Conservation (phyloP, 805 yeast genomes). For the Kodamaea neixiangensis region DNA sequence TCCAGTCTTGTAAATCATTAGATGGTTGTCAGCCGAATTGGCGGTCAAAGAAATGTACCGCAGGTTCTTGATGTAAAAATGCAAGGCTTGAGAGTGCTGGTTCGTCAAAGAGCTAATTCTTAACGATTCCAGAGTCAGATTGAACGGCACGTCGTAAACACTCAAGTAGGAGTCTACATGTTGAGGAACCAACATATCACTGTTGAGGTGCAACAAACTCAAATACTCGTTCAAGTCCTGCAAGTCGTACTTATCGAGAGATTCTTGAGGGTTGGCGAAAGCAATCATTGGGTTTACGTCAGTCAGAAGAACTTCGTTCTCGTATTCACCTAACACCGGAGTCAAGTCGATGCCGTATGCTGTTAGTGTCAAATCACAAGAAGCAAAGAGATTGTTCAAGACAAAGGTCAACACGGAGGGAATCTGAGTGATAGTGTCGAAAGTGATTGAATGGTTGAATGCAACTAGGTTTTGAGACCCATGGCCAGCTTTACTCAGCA, state of each 20-base stretch:
- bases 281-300: neutral
- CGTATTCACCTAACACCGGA: neutral
- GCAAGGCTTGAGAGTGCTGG: neutral
- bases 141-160: neutral
- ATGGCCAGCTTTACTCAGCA: constrained; percentile 21
- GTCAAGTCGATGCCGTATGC: neutral
- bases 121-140: neutral
- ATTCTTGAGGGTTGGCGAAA: neutral
- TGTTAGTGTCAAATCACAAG: neutral
- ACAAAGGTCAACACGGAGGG: constrained; percentile 10
- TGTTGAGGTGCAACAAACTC: constrained; percentile 18
- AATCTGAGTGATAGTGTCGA: constrained; percentile 3
- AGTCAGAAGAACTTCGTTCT: neutral
- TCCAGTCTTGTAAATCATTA: constrained; percentile 1
- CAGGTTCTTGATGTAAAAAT: neutral
- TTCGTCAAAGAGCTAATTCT: neutral
- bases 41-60: neutral
- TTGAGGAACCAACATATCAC: constrained; percentile 16
- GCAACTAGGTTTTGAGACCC: constrained; percentile 19
- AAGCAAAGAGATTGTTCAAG: neutral
- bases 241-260: constrained; percentile 9
- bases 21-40: neutral
- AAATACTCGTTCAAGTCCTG: constrained; percentile 22
- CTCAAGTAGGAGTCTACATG: constrained; percentile 10
- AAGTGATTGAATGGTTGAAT: constrained; percentile 11